Base-by-base conservation (phyloP, 2,329 filamentous ascomycete genomes). In the Aschersonia sp. region DNA sequence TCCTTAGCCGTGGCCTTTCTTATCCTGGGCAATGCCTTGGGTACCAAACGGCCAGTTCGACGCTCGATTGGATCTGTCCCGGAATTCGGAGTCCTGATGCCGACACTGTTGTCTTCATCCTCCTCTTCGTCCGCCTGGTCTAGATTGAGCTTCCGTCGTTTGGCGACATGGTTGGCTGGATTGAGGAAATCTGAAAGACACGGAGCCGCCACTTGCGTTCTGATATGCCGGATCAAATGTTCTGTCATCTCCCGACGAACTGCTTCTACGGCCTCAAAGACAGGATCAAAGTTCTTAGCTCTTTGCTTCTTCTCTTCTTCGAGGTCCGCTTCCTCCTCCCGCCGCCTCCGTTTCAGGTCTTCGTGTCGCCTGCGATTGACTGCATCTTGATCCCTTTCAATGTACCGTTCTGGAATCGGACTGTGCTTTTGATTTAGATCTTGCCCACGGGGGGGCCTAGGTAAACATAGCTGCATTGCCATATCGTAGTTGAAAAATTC, bases 401-500 rank as follows among this genome's bases (percentile, higher is more conserved):
- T 45, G n/a, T 37, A 12, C 35, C 22, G 47, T 32, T 66, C 64
- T 4, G 60, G 64, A 41, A 60, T 64, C 5, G 61, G 61, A 49
- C 62, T 69, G 3, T 62, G 60, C 57, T 53, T 63, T 49, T 50
- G 61, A 51, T 50, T 47, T 37, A 48, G 52, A 35, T 54, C 56
- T 50, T 51, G 47, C 47, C 53, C 51, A 46, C 50, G 60, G 47
- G 47, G 52, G 11, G 53, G 53, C 52, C 51, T 55, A 47, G 58
- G 69, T 49, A 62, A 56, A 52, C 56, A 83, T 48, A 87, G 81
- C 59, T 90, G 84, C 87, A 98, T 94, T 43, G 80, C 77, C 84
- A 98, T 90, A 50, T 68, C 70, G 51, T 97, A 97, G 1, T 84
- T 95, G 68, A 98, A 98, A 52, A 98, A 78, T 5, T 84, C 77